A percentile compares a stretch with the other conserved stretches of the same genome.
phyloP scores from a whole-genome alignment of 306 rosid genomes.

The Inga leiocalycina region DNA sequence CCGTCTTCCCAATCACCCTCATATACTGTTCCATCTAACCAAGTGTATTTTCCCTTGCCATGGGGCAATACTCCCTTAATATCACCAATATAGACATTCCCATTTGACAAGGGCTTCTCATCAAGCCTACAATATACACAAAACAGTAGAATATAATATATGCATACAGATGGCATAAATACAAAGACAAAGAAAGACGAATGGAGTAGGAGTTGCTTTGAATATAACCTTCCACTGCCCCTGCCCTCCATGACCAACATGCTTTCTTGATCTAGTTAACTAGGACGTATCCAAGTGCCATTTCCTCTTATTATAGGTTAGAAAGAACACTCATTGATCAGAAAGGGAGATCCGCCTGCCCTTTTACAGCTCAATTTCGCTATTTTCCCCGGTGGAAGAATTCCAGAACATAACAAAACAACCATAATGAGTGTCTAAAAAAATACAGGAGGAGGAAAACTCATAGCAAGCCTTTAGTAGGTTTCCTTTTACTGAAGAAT shows the following conservation, averaged over 20 bases:
- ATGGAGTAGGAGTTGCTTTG: conserved; percentile 11
- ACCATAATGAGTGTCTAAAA: conserved; percentile 24
- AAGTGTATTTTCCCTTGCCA: conserved; percentile 81
- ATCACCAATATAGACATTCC: conserved; percentile 68
- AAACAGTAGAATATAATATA: conserved; percentile 27
- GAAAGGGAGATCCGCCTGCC: conserved; percentile 28
- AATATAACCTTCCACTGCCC: conserved; percentile 55
- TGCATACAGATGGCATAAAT: conserved; percentile 21
- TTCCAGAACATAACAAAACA: conserved; percentile 32
- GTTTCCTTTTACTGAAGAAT: conserved; percentile 25
- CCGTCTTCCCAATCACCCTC: conserved; percentile 92
- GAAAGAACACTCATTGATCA: conserved; percentile 20
- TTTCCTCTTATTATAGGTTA: conserved; percentile 29
- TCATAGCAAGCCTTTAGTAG: conserved; percentile 8
- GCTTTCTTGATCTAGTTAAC: conserved; percentile 31
- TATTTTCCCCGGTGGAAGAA: conserved; percentile 13
- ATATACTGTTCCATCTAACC: conserved; percentile 79
- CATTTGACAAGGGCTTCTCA: conserved; percentile 67
- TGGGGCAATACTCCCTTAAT: conserved; percentile 64
- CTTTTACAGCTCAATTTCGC: conserved; percentile 30
- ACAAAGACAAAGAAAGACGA: conserved; percentile 7
- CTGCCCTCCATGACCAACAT: conserved; percentile 51
- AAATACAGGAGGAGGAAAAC: conserved; percentile 4
- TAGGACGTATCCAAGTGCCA: conserved; percentile 24
- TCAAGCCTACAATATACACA: conserved; percentile 42